Evolutionary conservation across 805 yeast genomes (phyloP), one percentile per base, ranked within the genome.

Genomic region (Hanseniaspora guilliermondii): DNA sequence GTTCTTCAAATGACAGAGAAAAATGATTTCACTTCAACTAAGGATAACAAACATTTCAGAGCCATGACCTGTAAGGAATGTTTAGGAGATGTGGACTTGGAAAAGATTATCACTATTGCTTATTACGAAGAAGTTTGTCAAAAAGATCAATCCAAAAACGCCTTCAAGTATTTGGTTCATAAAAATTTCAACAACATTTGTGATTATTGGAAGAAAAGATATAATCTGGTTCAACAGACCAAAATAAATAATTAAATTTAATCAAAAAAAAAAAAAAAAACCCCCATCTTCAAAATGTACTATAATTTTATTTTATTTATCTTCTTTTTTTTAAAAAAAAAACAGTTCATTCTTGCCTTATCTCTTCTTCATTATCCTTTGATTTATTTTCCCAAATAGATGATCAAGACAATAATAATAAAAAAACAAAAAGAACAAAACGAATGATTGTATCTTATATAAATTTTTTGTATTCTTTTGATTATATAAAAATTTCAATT

Each of bases 1-100:
- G 73, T 73, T 16, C 62, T 64, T 52, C 54, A 52, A 16, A 58
- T 62, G 54, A 58, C 60, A 8, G 42, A 57, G 8, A 41, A 52
- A 4, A 56, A 60, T 22, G 66, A 59, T 9, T 64, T 59, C 50
- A 54, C 56, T 1, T 44, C 54, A 9, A 53, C 53, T 3, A 64
- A 42, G 17, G 47, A 39, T 4, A 21, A 39, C 7, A 19, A 19
- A 22, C 56, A 53, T 32, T 53, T 53, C 24, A 53, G 56, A 47
- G 52, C 56, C 11, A 17, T 53, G 36, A 41, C 47, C 2, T 22
- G 44, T 12, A 47, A 41, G 27, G 35, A 17, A 7, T 36, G 47
- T 21, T 30, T 53, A 19, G 44, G 48, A 25, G 56, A 39, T 9
- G 16, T 53, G 2, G 56, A 53, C 37, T 25, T 53, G 27, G 56